These are phyloP conservation scores for Pluteus cervinus DNA, from an alignment of 768 basidiomycete species.

Conservation along the genomic window DNA sequence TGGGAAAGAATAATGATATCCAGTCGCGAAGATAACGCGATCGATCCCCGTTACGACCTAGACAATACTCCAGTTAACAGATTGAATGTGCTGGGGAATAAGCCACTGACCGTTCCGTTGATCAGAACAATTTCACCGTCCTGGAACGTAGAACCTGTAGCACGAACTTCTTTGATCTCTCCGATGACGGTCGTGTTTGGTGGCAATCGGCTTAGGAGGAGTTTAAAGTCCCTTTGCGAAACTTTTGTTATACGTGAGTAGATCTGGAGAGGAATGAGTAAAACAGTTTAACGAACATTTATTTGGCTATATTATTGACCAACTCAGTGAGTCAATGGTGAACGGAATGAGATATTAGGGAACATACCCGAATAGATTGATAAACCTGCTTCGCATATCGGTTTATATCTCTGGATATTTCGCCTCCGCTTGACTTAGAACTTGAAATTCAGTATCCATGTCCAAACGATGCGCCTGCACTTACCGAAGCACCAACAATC, in stretches of 20 bases:
- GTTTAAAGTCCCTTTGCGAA: slow-evolving; percentile 8
- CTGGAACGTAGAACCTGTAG: slow-evolving; percentile 13
- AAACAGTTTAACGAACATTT: not conserved
- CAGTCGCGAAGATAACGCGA: slow-evolving; percentile 31
- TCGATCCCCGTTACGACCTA: slow-evolving; percentile 28
- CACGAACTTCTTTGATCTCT: slow-evolving; percentile 32
- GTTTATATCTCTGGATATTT: slow-evolving; percentile 30
- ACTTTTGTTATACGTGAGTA: slow-evolving; percentile 7
- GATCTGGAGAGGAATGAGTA: no score
- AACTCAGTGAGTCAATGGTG: no score
- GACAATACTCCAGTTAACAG: not conserved
- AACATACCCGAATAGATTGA: slow-evolving; percentile 21
- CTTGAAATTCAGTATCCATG: not conserved
- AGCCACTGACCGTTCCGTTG: slow-evolving; percentile 28
- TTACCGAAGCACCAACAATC: slow-evolving; percentile 33
- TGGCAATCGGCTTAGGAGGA: slow-evolving; percentile 18
- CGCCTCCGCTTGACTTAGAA: slow-evolving; percentile 26
- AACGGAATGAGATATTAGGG: no score
- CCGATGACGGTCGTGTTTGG: slow-evolving; percentile 30
- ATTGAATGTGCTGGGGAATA: no score
- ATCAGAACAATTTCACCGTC: slow-evolving; percentile 25
- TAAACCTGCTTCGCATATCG: slow-evolving; percentile 24
- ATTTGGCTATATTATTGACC: no score
- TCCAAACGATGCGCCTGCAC: slow-evolving; percentile 8
- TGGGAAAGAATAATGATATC: slow-evolving; percentile 39